A percentile compares a stretch with the other conserved stretches of the same genome.
These are phyloP conservation scores for Podaxis sp. DNA, from an alignment of 768 basidiomycete genomes.

Conservation along the genomic window DNA sequence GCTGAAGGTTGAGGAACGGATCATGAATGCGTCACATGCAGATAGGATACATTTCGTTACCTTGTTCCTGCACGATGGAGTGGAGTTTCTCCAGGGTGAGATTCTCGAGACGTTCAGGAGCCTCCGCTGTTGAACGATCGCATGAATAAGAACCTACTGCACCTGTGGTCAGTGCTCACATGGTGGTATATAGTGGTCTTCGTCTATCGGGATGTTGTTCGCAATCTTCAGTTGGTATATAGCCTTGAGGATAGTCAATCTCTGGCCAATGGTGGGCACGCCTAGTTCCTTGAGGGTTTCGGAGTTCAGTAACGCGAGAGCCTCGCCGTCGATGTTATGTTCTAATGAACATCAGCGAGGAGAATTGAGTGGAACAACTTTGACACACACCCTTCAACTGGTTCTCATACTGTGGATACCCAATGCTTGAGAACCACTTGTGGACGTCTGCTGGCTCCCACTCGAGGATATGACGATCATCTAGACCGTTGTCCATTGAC, in stretches of 20 bases:
- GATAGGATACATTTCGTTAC: slow-evolving; percentile 35
- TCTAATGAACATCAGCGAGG: slow-evolving; percentile 38
- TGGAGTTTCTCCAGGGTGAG: slow-evolving; percentile 67
- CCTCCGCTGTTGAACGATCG: slow-evolving; percentile 27
- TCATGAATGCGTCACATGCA: neutral
- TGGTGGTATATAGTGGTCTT: slow-evolving; percentile 85
- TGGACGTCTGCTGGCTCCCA: slow-evolving; percentile 84
- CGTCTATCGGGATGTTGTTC: slow-evolving; percentile 78
- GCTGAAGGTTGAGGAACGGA: slow-evolving; percentile 38
- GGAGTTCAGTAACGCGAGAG: slow-evolving; percentile 80
- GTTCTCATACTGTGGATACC: slow-evolving; percentile 82
- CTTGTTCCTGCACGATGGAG: slow-evolving; percentile 71
- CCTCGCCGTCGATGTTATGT: slow-evolving; percentile 90
- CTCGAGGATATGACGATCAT: slow-evolving; percentile 46
- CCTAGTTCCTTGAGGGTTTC: slow-evolving; percentile 86
- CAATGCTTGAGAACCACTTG: slow-evolving; percentile 72
- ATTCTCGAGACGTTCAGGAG: slow-evolving; percentile 32
- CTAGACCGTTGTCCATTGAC: slow-evolving; percentile 35
- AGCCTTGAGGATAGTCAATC: slow-evolving; percentile 88
- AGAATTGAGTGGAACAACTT: slow-evolving; percentile 16
- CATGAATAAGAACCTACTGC: slow-evolving; percentile 1
- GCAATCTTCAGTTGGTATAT: slow-evolving; percentile 88
- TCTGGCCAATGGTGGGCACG: slow-evolving; percentile 86
- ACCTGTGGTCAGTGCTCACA: slow-evolving; percentile 48
- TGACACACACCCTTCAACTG: slow-evolving; percentile 69